Percentiles rank a stretch among this genome's conserved stretches.
Evolutionary conservation across 1,284 basidiomycete species (phyloP).

Genomic region (Ustilago vetiveriae): DNA sequence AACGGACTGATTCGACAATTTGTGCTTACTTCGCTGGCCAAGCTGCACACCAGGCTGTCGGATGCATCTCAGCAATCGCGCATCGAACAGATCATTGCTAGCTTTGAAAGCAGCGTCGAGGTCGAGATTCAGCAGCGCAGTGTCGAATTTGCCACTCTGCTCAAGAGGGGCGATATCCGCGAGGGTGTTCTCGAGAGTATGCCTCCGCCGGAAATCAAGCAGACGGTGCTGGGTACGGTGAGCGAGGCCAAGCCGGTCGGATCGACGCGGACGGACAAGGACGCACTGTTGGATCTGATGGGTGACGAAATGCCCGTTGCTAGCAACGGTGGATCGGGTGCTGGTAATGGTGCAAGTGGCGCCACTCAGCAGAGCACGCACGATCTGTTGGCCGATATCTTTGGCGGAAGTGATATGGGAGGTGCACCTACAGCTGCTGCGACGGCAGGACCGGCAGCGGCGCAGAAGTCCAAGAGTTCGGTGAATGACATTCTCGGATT

Average conservation of each 20-base stretch:
- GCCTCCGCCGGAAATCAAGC: slow-evolving; percentile 91
- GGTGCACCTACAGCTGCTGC: slow-evolving; percentile 68
- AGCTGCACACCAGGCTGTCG: slow-evolving; percentile 80
- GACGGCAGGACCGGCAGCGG: slow-evolving; percentile 17
- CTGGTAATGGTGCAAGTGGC: slow-evolving; percentile 1
- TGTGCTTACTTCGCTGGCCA: slow-evolving; percentile 87
- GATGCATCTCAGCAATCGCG: slow-evolving; percentile 75
- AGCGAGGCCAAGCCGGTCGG: slow-evolving; percentile 63
- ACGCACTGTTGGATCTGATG: slow-evolving; percentile 59
- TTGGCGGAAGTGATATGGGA: slow-evolving; percentile 73
- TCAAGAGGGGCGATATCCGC: slow-evolving; percentile 75
- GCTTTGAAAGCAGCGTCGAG: slow-evolving; percentile 84
- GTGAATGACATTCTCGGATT: slow-evolving; percentile 92
- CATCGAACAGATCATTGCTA: slow-evolving; percentile 77
- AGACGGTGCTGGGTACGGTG: slow-evolving; percentile 60
- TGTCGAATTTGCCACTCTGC: slow-evolving; percentile 90
- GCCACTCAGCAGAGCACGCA: slow-evolving; percentile 75
- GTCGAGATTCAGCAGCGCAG: slow-evolving; percentile 94
- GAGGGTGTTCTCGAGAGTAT: slow-evolving; percentile 95
- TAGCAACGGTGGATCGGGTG: slow-evolving; percentile 12
- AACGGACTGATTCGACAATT: slow-evolving; percentile 92
- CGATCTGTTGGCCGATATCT: slow-evolving; percentile 91
- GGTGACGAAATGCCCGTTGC: slow-evolving; percentile 55
- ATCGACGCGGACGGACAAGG: slow-evolving; percentile 56
- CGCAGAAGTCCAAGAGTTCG: slow-evolving; percentile 70